These are phyloP conservation scores for Stephania japonica DNA, from an alignment of 164 flowering plant species.

Conservation along the genomic window DNA sequence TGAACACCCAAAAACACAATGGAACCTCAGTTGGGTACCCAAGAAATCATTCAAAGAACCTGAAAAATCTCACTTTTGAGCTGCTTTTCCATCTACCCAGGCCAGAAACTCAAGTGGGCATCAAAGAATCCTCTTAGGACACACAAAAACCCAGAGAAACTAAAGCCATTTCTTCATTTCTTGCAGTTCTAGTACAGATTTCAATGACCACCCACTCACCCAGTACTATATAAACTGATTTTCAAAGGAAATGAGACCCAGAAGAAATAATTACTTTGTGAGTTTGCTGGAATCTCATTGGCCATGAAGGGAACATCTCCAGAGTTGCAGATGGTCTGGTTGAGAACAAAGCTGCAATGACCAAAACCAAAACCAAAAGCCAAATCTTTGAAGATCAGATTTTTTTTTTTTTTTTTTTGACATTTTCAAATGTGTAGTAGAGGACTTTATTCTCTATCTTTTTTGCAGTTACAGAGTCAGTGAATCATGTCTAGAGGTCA, in stretches of 20 bases:
- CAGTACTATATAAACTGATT: conserved; percentile 14
- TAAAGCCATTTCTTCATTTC: background rate
- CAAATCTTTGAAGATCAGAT: conserved; percentile 34
- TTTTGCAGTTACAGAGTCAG: conserved; percentile 29
- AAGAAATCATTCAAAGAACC: background rate
- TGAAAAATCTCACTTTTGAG: background rate
- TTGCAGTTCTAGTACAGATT: background rate
- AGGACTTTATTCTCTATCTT: conserved; percentile 4
- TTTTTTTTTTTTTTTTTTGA: background rate
- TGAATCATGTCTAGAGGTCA: conserved; percentile 35
- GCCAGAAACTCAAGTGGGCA: conserved; percentile 16
- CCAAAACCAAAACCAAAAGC: conserved; percentile 29
- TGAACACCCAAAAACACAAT: conserved; percentile 15
- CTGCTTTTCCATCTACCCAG: background rate
- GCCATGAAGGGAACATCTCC: conserved; percentile 98
- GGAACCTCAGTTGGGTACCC: conserved; percentile 8
- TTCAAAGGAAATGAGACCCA: conserved; percentile 19
- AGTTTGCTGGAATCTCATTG: conserved; percentile 69
- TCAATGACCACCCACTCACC: background rate
- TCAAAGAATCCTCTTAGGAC: background rate
- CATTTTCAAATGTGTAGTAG: background rate
- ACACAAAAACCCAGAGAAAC: background rate
- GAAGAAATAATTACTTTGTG: conserved; percentile 39
- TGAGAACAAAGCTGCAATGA: conserved; percentile 71
- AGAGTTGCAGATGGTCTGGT: conserved; percentile 76